Evolutionary conservation across 805 yeast genomes (phyloP).

Genomic region (Candida germanica): DNA sequence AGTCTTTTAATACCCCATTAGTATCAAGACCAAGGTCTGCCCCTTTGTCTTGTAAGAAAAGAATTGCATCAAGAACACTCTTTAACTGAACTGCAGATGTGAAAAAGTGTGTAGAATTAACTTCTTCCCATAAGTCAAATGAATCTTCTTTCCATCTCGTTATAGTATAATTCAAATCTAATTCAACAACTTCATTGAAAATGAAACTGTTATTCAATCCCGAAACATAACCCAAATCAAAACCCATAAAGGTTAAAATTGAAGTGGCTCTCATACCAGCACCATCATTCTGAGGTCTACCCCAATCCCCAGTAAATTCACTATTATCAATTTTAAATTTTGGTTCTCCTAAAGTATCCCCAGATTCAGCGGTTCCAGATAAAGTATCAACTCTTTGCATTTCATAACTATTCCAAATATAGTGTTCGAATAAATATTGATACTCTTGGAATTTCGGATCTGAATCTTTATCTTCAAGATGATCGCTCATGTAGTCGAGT

Average conservation of each 20-base stretch:
- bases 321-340: slow-evolving; percentile 69
- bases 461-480: neutral
- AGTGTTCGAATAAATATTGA: slow-evolving; percentile 46
- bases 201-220: slow-evolving; percentile 28
- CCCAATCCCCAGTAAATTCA: slow-evolving; percentile 72
- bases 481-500: slow-evolving; percentile 51
- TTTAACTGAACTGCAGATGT: slow-evolving; percentile 72
- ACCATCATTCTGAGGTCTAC: slow-evolving; percentile 94
- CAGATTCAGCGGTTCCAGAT: slow-evolving; percentile 40
- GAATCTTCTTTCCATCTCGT: slow-evolving; percentile 60
- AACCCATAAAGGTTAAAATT: slow-evolving; percentile 50
- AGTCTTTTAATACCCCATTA: slow-evolving; percentile 24
- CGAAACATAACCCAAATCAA: slow-evolving; percentile 13
- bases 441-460: slow-evolving; percentile 8
- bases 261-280: slow-evolving; percentile 80
- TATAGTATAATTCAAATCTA: slow-evolving; percentile 66
- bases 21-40: neutral
- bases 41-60: slow-evolving; percentile 25
- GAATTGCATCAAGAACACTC: slow-evolving; percentile 56
- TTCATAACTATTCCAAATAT: slow-evolving; percentile 53
- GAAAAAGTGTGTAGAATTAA: slow-evolving; percentile 71
- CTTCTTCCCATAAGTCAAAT: slow-evolving; percentile 96
- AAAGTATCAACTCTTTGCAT: slow-evolving; percentile 69
- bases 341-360: slow-evolving; percentile 82
- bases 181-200: slow-evolving; percentile 53